A percentile compares a stretch with the other conserved stretches of the same genome.
Conservation (phyloP, 192 early-diverging fungal genomes). For the Umbelopsis ramanniana region DNA sequence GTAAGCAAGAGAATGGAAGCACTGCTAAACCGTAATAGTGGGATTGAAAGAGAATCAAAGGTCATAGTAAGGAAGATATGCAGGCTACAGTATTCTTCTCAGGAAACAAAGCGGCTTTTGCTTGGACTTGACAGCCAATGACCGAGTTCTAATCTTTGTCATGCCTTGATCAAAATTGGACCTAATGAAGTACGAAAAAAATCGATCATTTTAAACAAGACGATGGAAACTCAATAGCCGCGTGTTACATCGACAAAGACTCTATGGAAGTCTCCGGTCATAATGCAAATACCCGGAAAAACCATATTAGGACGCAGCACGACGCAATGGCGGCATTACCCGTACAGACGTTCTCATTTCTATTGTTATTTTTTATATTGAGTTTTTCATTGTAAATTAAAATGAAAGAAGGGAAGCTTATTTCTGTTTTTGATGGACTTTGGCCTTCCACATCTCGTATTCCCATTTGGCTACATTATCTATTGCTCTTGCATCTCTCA, state of each 20-base stretch:
- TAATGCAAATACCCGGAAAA: background rate
- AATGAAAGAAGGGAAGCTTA: background rate
- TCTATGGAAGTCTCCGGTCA: background rate
- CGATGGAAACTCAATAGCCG: too few relatives aligned
- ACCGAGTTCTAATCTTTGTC: too few relatives aligned
- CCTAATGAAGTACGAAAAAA: too few relatives aligned
- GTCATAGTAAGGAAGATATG: too few relatives aligned
- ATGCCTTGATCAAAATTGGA: too few relatives aligned
- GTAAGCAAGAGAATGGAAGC: too few relatives aligned
- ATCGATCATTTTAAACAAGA: too few relatives aligned
- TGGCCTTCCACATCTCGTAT: conserved; percentile 50
- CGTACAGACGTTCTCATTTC: background rate
- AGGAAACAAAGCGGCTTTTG: too few relatives aligned
- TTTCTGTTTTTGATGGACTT: conserved; percentile 1
- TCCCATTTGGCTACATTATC: conserved; percentile 55
- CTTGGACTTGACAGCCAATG: too few relatives aligned
- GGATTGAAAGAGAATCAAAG: too few relatives aligned
- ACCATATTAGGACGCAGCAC: conserved; percentile 2
- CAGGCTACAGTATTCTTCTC: too few relatives aligned
- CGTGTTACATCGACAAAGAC: background rate
- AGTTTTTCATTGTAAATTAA: background rate
- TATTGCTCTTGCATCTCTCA: conserved; percentile 51
- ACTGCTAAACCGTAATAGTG: too few relatives aligned
- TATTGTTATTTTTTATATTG: conserved; percentile 1
- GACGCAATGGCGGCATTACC: background rate